A percentile compares a stretch with the other conserved stretches of the same genome.
These are phyloP conservation scores for Saccharomycopsis phalli DNA, from an alignment of 1,139 yeast genomes.

Conservation along the genomic window DNA sequence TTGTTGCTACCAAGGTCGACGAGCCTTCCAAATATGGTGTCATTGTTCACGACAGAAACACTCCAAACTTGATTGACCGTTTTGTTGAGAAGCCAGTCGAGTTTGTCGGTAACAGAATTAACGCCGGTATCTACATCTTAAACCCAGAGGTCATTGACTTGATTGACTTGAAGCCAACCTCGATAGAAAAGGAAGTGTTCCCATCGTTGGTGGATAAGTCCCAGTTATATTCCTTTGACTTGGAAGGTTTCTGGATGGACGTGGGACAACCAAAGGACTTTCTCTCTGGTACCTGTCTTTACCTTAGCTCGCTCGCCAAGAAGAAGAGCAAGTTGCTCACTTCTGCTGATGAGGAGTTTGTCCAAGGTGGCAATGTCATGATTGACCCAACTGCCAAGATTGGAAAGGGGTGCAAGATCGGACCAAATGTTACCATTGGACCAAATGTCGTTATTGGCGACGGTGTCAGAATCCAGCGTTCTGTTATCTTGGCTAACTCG, in stretches of 20 bases:
- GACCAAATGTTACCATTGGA: slow-evolving; percentile 97
- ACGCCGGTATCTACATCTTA: slow-evolving; percentile 93
- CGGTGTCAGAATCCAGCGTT: slow-evolving; percentile 97
- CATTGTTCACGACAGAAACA: slow-evolving; percentile 90
- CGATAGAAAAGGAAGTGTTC: slow-evolving; percentile 99
- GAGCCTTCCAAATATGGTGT: slow-evolving; percentile 99
- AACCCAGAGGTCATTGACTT: slow-evolving; percentile 95
- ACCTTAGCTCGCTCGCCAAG: slow-evolving; percentile 79
- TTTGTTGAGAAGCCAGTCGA: slow-evolving; percentile 99
- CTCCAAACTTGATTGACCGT: slow-evolving; percentile 91
- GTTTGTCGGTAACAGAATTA: slow-evolving; percentile 96
- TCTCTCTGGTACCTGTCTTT: slow-evolving; percentile 91
- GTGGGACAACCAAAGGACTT: slow-evolving; percentile 99
- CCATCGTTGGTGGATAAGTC: slow-evolving; percentile 87
- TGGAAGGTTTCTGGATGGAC: slow-evolving; percentile 99
- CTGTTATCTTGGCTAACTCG: slow-evolving; percentile 87
- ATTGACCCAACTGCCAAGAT: slow-evolving; percentile 94
- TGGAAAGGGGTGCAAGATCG: slow-evolving; percentile 88
- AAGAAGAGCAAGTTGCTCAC: slow-evolving; percentile 65
- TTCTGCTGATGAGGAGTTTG: slow-evolving; percentile 52
- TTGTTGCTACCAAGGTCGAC: slow-evolving; percentile 98
- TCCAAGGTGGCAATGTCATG: slow-evolving; percentile 89
- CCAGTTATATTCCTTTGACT: slow-evolving; percentile 87
- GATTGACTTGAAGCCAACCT: slow-evolving; percentile 96
- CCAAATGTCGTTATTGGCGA: slow-evolving; percentile 95